A percentile compares a stretch with the other conserved stretches of the same genome.
Conservation (phyloP, 805 yeast genomes). For the Blastobotrys americana region DNA sequence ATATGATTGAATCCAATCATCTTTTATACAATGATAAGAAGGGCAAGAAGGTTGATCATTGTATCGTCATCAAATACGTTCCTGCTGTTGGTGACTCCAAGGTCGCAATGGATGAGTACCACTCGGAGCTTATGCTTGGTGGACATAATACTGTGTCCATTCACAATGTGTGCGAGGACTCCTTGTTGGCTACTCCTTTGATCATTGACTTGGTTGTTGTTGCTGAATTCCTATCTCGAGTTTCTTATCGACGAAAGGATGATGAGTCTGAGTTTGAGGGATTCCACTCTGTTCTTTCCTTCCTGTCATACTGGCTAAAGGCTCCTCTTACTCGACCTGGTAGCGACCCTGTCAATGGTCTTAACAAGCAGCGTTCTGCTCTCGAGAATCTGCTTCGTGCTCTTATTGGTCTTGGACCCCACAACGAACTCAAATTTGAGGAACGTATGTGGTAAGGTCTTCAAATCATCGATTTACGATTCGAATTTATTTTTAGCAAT, state of each 20-base stretch:
- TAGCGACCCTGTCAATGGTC: constrained; percentile 81
- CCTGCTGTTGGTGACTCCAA: constrained; percentile 94
- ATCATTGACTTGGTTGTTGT: constrained; percentile 86
- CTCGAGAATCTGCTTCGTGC: constrained; percentile 85
- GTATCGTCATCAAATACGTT: constrained; percentile 89
- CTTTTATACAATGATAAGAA: constrained; percentile 73
- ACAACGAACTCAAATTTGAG: constrained; percentile 89
- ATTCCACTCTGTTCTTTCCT: constrained; percentile 78
- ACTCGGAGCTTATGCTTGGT: constrained; percentile 94
- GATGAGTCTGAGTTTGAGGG: constrained; percentile 45
- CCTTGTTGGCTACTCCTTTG: constrained; percentile 87
- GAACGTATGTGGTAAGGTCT: constrained; percentile 61
- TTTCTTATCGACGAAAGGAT: constrained; percentile 58
- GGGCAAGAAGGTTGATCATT: constrained; percentile 80
- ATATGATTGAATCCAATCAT: constrained; percentile 80
- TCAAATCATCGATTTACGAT: too few relatives aligned
- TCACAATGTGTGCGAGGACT: constrained; percentile 95
- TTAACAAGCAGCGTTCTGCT: constrained; percentile 91
- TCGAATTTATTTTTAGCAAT: too few relatives aligned
- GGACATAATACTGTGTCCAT: constrained; percentile 93
- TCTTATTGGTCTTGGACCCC: constrained; percentile 81
- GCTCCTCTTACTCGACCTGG: constrained; percentile 94
- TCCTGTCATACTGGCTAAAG: constrained; percentile 91
- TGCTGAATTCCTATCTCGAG: constrained; percentile 85
- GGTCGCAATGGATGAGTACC: constrained; percentile 98